phyloP scores from a whole-genome alignment of 225 moss, liverwort and hornwort species.

The Neckera pumila region DNA sequence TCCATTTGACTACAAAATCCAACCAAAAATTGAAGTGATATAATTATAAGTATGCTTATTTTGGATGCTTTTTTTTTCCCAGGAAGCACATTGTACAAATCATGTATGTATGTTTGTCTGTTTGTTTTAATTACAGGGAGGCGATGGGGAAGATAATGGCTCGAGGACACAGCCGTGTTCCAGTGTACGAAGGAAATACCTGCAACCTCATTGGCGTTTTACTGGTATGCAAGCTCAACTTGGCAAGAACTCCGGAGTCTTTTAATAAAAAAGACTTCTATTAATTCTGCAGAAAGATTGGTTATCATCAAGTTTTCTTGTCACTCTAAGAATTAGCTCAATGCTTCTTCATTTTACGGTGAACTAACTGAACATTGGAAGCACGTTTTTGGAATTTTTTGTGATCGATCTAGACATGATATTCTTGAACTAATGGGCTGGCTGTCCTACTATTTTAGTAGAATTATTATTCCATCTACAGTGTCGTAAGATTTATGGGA shows the following conservation, averaged over 20 bases:
- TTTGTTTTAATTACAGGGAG: slow-evolving; percentile 28
- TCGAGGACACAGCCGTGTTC: slow-evolving; percentile 88
- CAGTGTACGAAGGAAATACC: slow-evolving; percentile 67
- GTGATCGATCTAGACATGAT: neutral
- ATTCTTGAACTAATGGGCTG: neutral
- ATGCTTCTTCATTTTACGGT: neutral
- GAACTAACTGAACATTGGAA: neutral
- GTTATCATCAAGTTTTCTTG: neutral
- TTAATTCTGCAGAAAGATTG: neutral
- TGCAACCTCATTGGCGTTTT: slow-evolving; percentile 79
- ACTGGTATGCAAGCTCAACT: slow-evolving; percentile 31
- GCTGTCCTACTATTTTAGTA: neutral
- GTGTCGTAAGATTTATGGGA: neutral
- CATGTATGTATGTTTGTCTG: neutral
- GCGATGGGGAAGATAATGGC: slow-evolving; percentile 69
- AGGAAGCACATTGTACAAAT: neutral
- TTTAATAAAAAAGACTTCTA: too few relatives aligned
- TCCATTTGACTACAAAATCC: neutral
- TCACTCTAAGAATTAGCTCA: neutral
- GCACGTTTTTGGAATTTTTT: neutral
- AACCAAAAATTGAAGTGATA: neutral
- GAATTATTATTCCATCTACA: neutral
- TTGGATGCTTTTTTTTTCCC: too few relatives aligned
- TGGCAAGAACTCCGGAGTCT: neutral
- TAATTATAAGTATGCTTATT: neutral